Base-by-base conservation (phyloP, 2,329 filamentous ascomycete genomes). In the Exophiala dermatitidis region DNA sequence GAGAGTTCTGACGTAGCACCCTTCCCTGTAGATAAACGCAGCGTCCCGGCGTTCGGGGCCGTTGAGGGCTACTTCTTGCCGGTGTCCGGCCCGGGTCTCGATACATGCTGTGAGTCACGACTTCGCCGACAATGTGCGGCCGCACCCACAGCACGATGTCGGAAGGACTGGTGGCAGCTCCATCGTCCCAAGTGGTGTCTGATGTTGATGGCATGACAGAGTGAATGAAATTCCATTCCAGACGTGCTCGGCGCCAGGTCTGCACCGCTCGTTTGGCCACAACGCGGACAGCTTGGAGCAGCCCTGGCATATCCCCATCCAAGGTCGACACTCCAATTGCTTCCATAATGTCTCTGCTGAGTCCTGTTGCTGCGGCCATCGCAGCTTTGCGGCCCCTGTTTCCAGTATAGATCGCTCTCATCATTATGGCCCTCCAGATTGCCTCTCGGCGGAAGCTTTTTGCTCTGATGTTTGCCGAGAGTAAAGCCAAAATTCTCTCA, bases 211-310 rank as follows among this genome's bases (percentile, higher is more conserved):
- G 66, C 1, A 71, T 69, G 2, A 66, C 67, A 1, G 78, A 78
- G 7, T 72, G 68, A 46, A 81, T 77, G 59, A 78, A 72, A 61
- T 80, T 77, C 12, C 77, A 72, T 63, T 81, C 78, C 32, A 81
- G 73, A 6, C 78, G 73, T 3, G 77, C 78, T 61, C 78, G 77
- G 19, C 78, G 70, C 78, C 78, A 81, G 5, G 77, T 80, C 64
- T 81, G 77, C 1, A 78, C 77, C 1, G 78, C 78, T 19, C 78
- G 69, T 61, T 81, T 81, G 46, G 81, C 77, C 42, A 81, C 78
- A 52, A 74, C 72, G 37, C 77, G 72, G 4, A 81, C 74, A 2
- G 72, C 73, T 9, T 71, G 71, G 43, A 74, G 68, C 44, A 81
- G 71, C n/a, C 70, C 66, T 54, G 79, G 76, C 48, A 77, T 70